Base-by-base conservation (phyloP, 306 rosid genomes). In the Vigna angularis region DNA sequence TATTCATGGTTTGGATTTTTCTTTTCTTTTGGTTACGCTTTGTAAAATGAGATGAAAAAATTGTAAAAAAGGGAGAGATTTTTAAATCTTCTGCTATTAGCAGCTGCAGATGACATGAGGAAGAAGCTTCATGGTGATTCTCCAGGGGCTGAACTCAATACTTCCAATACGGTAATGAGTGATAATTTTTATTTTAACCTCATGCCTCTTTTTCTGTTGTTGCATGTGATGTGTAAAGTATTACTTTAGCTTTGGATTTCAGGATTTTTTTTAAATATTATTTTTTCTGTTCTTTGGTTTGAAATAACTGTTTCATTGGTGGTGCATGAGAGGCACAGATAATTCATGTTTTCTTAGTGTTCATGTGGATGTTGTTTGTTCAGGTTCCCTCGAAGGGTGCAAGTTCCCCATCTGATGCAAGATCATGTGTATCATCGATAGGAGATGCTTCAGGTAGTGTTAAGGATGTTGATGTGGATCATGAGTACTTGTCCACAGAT, bases 361-460 rank as follows among this genome's bases (percentile, higher is more conserved):
- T 57, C 49, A 50, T 80, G 12, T 71, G 64, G 76, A 40, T 79
- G 11, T 52, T 68, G 4, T 83, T 32, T 63, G 22, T 66, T 76
- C 68, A 92, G 95, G 86, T 79, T 62, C 80, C 80, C 49, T 61
- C 86, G 10, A 90, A 87, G 83, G 88, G 86, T 78, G 84, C 79
- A 70, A 87, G 88, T 75, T 81, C 93, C 14, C 86, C 84, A 38
- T 92, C 94, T 65, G 97, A 91, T 83, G 87, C 91, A 69, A 79
- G 87, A 79, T 85, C 93, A 9, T 88, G 87, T 28, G 83, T 89
- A 42, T 83, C 90, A 50, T 86, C 92, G 0, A 71, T 84, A 15
- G 91, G 90, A 50, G 97, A 91, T 65, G 81, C 91, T 5, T 73
- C 80, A 18, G 81, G 86, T 11, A 84, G 88, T 56, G 56, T 62